These are phyloP conservation scores for Phytophthora brassicae DNA, from an alignment of 352 stramenopile species.

Conservation along the genomic window DNA sequence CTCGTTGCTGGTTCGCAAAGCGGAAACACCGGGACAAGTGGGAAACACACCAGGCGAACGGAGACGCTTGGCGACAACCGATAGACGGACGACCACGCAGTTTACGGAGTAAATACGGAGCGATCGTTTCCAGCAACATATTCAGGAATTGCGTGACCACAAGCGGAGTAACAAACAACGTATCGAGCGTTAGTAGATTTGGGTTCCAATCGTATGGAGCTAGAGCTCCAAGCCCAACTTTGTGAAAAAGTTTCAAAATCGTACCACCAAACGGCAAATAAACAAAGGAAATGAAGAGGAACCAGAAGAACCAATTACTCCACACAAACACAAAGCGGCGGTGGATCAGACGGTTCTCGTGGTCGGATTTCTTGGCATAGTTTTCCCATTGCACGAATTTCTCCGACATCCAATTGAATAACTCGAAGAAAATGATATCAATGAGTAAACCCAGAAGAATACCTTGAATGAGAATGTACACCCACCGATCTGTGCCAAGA, in stretches of 20 bases:
- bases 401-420: slow-evolving; percentile 89
- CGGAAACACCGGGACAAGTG: slow-evolving; percentile 46
- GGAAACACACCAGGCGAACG: slow-evolving; percentile 54
- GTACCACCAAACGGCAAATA: slow-evolving; percentile 84
- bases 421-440: slow-evolving; percentile 88
- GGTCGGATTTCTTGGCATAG: slow-evolving; percentile 84
- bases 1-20: slow-evolving; percentile 26
- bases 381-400: slow-evolving; percentile 89
- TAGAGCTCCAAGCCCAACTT: slow-evolving; percentile 48
- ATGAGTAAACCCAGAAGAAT: slow-evolving; percentile 83
- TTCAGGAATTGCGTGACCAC: slow-evolving; percentile 90
- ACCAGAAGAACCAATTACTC: slow-evolving; percentile 94
- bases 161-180: slow-evolving; percentile 85
- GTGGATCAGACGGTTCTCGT: slow-evolving; percentile 86
- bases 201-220: slow-evolving; percentile 77
- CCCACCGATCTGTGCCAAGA: slow-evolving; percentile 84
- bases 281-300: slow-evolving; percentile 89
- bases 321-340: slow-evolving; percentile 89
- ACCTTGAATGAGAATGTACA: slow-evolving; percentile 88
- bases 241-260: slow-evolving; percentile 62
- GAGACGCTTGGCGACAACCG: slow-evolving; percentile 60
- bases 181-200: slow-evolving; percentile 78
- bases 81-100: slow-evolving; percentile 66
- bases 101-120: slow-evolving; percentile 83
- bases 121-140: slow-evolving; percentile 86